Percentiles rank a stretch among this genome's conserved stretches.
These are phyloP conservation scores for Wickerhamiella australiensis DNA, from an alignment of 805 yeast species.

Conservation along the genomic window DNA sequence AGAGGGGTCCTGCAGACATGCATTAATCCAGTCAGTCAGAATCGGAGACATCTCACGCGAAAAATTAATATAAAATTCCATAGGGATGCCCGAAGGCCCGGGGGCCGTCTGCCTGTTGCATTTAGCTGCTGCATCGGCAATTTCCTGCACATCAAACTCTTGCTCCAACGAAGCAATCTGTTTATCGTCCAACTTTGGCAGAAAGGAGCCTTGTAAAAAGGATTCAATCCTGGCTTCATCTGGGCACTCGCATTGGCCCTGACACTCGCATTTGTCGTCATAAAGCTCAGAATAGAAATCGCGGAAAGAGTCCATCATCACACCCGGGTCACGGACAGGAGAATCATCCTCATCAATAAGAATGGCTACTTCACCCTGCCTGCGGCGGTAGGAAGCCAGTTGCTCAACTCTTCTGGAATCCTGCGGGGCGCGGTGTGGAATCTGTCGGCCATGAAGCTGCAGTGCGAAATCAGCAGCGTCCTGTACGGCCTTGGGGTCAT, in stretches of 20 bases:
- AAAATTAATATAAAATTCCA: not conserved
- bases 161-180: not conserved
- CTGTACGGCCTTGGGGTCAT: too few relatives aligned
- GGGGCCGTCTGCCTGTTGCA: not conserved
- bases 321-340: not conserved
- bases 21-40: not conserved
- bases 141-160: not conserved
- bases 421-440: not conserved
- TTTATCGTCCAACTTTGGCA: not conserved
- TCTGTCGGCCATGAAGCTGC: not conserved
- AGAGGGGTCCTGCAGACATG: not conserved
- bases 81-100: not conserved
- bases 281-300: not conserved
- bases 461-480: too few relatives aligned
- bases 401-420: not conserved
- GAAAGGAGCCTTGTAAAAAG: not conserved
- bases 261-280: not conserved
- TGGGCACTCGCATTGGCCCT: not conserved
- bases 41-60: not conserved
- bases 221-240: not conserved
- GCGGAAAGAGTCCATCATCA: not conserved
- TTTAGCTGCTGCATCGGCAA: not conserved
- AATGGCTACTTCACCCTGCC: not conserved
- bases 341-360: not conserved
- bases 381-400: not conserved